Conservation (phyloP, 2,329 filamentous ascomycete species). For the Plectosphaerella plurivora region DNA sequence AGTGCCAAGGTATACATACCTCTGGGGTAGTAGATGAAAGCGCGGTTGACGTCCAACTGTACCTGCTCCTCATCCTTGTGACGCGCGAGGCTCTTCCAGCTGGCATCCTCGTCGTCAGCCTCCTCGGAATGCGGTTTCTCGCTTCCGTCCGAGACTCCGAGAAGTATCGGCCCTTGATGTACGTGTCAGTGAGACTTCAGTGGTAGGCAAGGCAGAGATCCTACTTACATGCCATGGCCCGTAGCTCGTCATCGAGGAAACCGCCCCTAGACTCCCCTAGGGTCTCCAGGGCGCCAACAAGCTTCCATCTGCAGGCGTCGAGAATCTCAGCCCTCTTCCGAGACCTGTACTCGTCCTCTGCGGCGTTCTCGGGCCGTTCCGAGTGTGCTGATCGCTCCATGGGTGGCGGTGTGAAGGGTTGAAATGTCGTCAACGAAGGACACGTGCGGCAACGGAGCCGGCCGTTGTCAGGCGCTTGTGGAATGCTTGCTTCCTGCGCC, state of each 20-base stretch:
- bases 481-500: neutral
- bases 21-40: constrained; percentile 94
- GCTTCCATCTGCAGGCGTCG: constrained; percentile 54
- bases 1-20: constrained; percentile 43
- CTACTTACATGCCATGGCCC: constrained; percentile 72
- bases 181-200: neutral
- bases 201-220: constrained; percentile 7
- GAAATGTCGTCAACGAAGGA: neutral
- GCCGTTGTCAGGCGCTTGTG: neutral
- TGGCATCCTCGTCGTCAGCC: constrained; percentile 13
- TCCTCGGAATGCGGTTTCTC: constrained; percentile 6
- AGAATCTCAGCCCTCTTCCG: constrained; percentile 44
- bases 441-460: neutral
- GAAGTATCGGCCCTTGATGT: constrained; percentile 55
- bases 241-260: constrained; percentile 62
- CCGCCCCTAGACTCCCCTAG: constrained; percentile 64
- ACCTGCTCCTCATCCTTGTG: constrained; percentile 92
- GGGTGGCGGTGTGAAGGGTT: neutral
- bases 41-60: constrained; percentile 83
- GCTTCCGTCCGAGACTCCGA: constrained; percentile 33
- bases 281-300: constrained; percentile 50
- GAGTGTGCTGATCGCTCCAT: neutral
- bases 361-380: neutral
- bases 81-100: constrained; percentile 61
- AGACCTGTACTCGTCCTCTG: constrained; percentile 13